Conservation (phyloP, 345 rosid genomes). For the Geranium brycei region DNA sequence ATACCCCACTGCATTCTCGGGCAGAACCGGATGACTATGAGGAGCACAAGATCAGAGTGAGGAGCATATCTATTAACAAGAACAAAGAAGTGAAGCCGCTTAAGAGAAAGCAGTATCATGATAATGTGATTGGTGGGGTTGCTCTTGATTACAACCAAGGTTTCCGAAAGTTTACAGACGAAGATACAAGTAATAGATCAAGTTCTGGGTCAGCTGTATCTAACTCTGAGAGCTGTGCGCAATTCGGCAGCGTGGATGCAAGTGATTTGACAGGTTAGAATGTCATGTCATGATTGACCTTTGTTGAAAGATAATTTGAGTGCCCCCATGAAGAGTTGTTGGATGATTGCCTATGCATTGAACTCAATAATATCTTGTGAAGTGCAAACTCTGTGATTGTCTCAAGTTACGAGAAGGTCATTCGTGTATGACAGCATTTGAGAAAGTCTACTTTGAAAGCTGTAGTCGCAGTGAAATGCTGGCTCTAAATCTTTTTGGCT, state of each 20-base stretch:
- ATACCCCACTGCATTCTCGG: conserved; percentile 69
- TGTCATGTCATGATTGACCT: background rate
- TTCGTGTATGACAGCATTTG: too few relatives aligned
- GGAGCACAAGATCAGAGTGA: conserved; percentile 45
- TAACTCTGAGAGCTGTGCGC: conserved; percentile 90
- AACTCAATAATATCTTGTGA: too few relatives aligned
- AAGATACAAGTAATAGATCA: conserved; percentile 77
- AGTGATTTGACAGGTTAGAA: conserved; percentile 85
- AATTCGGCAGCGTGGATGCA: conserved; percentile 63
- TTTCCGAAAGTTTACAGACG: conserved; percentile 48
- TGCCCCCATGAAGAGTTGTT: background rate
- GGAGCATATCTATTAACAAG: conserved; percentile 41
- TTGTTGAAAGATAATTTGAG: background rate
- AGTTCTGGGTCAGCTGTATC: conserved; percentile 98
- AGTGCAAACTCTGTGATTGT: too few relatives aligned
- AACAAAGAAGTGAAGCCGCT: conserved; percentile 52
- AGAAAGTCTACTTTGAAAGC: too few relatives aligned
- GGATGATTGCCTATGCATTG: background rate
- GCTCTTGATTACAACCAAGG: conserved; percentile 37
- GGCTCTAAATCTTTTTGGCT: background rate
- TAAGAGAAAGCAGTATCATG: conserved; percentile 64
- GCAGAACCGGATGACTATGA: conserved; percentile 54
- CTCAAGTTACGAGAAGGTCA: too few relatives aligned
- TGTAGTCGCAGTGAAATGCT: background rate
- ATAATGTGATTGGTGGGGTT: conserved; percentile 26